phyloP scores from a whole-genome alignment of 1,284 basidiomycete species.

The Tilletia caries region DNA sequence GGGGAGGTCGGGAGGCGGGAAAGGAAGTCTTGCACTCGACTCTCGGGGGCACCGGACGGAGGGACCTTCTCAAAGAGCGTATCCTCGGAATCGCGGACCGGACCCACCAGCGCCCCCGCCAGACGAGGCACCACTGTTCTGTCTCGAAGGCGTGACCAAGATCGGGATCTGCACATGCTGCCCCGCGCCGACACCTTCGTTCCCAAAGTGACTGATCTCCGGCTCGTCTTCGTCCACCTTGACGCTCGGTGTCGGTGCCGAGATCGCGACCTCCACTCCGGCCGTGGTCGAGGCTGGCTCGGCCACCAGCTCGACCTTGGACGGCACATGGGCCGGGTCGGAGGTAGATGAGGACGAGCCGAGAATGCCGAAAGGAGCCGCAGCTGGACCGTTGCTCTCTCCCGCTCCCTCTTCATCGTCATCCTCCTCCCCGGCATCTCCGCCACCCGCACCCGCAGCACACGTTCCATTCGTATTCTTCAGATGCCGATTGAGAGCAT shows the following conservation, averaged over 20 bases:
- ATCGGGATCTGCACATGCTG: not conserved
- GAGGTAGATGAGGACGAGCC: not conserved
- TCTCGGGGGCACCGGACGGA: not conserved
- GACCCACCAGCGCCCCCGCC: not conserved
- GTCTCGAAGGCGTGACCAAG: constrained; percentile 8
- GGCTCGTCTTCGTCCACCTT: not conserved
- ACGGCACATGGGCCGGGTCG: not conserved
- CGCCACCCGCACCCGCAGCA: not conserved
- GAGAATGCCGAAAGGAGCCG: not conserved
- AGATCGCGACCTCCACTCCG: constrained; percentile 1
- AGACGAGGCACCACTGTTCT: constrained; percentile 7
- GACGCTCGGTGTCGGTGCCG: not conserved
- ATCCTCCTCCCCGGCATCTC: not conserved
- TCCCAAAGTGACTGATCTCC: not conserved
- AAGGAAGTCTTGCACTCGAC: not conserved
- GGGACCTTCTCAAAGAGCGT: not conserved
- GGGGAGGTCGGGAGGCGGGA: not conserved
- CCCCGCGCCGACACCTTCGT: not conserved
- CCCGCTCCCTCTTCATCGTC: not conserved
- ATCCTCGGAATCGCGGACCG: constrained; percentile 5
- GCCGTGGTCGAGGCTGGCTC: not conserved
- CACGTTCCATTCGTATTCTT: constrained; percentile 9
- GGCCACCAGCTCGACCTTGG: not conserved
- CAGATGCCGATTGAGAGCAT: constrained; percentile 72
- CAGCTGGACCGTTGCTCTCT: not conserved